Evolutionary conservation across 805 yeast genomes (phyloP).

Genomic region (Kuraishia piskuri): DNA sequence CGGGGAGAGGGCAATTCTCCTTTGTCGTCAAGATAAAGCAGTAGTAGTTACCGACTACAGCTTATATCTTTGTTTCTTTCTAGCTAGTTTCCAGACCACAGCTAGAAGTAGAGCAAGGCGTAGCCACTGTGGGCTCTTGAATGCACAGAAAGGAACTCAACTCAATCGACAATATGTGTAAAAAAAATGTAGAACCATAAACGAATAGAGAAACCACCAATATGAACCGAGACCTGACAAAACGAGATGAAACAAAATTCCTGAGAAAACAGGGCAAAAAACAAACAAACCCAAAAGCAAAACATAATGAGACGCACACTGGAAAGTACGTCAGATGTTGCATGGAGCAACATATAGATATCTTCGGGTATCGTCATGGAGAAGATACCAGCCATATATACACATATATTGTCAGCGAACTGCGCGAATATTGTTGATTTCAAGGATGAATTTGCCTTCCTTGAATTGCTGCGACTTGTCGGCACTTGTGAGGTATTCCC

Average conservation of each 20-base stretch:
- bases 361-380: neutral
- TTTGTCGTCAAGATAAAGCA: neutral
- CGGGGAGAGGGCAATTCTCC: no score
- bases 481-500: constrained; percentile 51
- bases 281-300: neutral
- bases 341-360: neutral
- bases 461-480: constrained; percentile 41
- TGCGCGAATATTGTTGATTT: constrained; percentile 18
- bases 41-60: neutral
- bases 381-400: neutral
- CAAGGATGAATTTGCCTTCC: constrained; percentile 54
- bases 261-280: neutral
- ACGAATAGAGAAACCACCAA: neutral
- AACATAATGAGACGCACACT: no score
- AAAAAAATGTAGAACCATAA: neutral
- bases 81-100: neutral
- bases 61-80: neutral
- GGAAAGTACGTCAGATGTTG: no score
- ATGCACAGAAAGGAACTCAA: neutral
- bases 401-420: constrained; percentile 2
- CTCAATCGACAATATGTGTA: neutral
- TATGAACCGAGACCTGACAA: neutral
- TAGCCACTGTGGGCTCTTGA: no score
- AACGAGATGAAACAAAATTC: neutral
- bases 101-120: neutral